Percentiles rank a stretch among this genome's conserved stretches.
Conservation (phyloP, 2,329 filamentous ascomycete species). For the Apiospora malaysiana region DNA sequence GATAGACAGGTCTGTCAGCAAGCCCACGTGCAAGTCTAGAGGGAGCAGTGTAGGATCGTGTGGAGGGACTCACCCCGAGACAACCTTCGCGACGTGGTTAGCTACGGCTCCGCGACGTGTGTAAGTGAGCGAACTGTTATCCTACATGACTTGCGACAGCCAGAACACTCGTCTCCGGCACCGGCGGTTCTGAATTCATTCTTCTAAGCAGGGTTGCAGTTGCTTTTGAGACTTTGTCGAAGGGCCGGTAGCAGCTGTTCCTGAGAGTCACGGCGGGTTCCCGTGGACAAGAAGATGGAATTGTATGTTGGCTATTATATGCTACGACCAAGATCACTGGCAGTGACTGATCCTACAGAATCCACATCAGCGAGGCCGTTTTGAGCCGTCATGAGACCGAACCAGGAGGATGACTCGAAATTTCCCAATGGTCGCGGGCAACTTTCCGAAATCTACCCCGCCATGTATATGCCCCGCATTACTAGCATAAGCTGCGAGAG, state of each 20-base stretch:
- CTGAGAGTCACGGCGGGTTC: background rate
- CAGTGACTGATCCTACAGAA: background rate
- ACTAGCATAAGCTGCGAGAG: background rate
- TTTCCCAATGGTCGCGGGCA: conserved; percentile 16
- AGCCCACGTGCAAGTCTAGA: conserved; percentile 18
- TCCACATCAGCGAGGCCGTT: conserved; percentile 9
- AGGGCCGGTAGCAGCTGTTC: background rate
- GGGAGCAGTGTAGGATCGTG: no score
- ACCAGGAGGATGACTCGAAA: conserved; percentile 23
- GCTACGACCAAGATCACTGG: background rate
- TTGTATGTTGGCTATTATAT: background rate
- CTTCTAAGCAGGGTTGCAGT: background rate
- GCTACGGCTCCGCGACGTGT: conserved; percentile 33
- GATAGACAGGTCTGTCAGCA: conserved; percentile 25
- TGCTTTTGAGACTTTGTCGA: background rate
- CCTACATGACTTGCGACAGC: conserved; percentile 92
- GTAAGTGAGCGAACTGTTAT: conserved; percentile 30
- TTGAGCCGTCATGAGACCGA: conserved; percentile 20
- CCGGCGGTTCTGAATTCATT: conserved; percentile 49
- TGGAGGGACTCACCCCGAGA: conserved; percentile 68
- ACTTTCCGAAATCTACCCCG: conserved; percentile 21
- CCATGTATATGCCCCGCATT: conserved; percentile 24
- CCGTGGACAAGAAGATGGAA: background rate
- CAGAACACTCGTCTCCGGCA: conserved; percentile 72
- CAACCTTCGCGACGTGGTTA: conserved; percentile 61